Evolutionary conservation across 2,329 filamentous ascomycete species (phyloP).

Genomic region (Trichoderma arundinaceum): DNA sequence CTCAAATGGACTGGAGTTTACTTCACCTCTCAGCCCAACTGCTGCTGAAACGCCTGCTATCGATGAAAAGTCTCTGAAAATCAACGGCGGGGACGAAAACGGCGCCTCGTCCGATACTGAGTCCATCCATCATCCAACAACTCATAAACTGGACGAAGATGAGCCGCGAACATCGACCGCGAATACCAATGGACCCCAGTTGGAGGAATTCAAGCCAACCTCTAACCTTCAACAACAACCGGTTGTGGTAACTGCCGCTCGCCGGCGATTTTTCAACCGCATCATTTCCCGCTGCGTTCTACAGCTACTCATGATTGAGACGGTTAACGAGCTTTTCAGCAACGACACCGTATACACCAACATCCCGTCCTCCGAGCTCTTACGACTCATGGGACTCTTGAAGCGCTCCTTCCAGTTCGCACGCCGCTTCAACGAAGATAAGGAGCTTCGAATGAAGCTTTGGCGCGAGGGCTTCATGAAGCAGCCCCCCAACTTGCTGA

Average conservation of each 20-base stretch:
- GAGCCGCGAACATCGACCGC: constrained; percentile 43
- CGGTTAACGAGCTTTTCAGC: constrained; percentile 96
- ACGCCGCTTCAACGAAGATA: constrained; percentile 96
- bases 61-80: constrained; percentile 65
- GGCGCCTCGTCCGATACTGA: constrained; percentile 42
- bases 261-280: constrained; percentile 95
- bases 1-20: constrained; percentile 59
- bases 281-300: constrained; percentile 99
- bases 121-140: constrained; percentile 40
- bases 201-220: constrained; percentile 88
- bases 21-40: constrained; percentile 51
- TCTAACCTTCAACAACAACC: constrained; percentile 82
- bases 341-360: constrained; percentile 94
- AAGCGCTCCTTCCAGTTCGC: constrained; percentile 98
- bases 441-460: constrained; percentile 89
- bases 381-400: constrained; percentile 89
- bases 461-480: constrained; percentile 99
- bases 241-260: constrained; percentile 88
- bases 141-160: constrained; percentile 44
- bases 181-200: constrained; percentile 46
- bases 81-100: constrained; percentile 60
- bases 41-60: constrained; percentile 46
- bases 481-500: constrained; percentile 94
- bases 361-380: constrained; percentile 87
- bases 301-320: constrained; percentile 98